phyloP scores from a whole-genome alignment of 345 rosid species.

The Eucalyptus albens region DNA sequence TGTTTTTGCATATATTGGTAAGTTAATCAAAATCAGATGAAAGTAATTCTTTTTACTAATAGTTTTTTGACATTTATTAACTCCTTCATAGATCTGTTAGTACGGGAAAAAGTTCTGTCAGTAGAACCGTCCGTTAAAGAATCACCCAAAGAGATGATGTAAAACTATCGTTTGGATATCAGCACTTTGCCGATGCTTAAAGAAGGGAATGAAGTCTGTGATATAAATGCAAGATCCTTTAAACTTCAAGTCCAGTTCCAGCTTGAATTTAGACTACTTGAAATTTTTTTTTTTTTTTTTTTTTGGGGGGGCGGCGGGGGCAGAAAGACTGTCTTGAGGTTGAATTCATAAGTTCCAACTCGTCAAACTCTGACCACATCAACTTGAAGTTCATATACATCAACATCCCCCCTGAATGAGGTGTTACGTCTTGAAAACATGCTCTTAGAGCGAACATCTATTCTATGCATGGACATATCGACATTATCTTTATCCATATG shows the following conservation, averaged over 20 bases:
- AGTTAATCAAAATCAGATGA: background rate
- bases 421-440: background rate
- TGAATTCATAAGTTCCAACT: background rate
- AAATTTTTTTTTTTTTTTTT: too few relatives aligned
- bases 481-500: background rate
- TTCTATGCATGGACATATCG: background rate
- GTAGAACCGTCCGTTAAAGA: background rate
- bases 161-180: background rate
- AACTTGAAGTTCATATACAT: background rate
- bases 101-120: background rate
- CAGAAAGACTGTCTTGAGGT: background rate
- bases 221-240: background rate
- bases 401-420: background rate
- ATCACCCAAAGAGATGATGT: background rate
- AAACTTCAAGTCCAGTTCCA: background rate
- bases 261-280: background rate
- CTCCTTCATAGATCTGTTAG: background rate
- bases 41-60: background rate
- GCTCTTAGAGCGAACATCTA: background rate
- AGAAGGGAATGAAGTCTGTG: background rate
- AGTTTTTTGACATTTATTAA: background rate
- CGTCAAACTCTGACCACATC: background rate
- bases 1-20: background rate
- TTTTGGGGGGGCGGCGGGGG: accelerated
- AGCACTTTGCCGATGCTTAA: background rate